Evolutionary conservation across 352 stramenopile genomes (phyloP).

Genomic region (Phytophthora lateralis): DNA sequence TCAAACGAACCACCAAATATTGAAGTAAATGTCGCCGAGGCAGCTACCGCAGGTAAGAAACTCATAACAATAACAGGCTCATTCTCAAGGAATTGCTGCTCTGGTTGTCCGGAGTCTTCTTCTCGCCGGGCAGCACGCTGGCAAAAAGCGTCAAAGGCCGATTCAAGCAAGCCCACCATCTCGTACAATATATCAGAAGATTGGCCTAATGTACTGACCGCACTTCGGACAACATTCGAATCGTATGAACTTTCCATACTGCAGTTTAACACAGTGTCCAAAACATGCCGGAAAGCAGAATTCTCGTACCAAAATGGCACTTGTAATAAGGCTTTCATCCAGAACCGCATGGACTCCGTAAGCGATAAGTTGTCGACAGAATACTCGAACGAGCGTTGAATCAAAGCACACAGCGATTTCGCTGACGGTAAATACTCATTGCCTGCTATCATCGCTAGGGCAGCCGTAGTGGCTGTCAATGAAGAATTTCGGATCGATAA

Average conservation of each 20-base stretch:
- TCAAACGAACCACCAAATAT: conserved; percentile 71
- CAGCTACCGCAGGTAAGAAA: conserved; percentile 58
- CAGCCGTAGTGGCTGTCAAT: conserved; percentile 52
- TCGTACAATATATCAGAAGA: conserved; percentile 39
- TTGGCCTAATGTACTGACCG: not conserved
- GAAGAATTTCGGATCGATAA: conserved; percentile 59
- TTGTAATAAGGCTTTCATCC: conserved; percentile 65
- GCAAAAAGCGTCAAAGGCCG: conserved; percentile 46
- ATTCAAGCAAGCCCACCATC: conserved; percentile 42
- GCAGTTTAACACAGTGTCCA: conserved; percentile 73
- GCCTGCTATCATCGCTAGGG: conserved; percentile 49
- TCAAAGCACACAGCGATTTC: conserved; percentile 53
- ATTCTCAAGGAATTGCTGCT: conserved; percentile 43
- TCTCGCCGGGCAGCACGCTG: conserved; percentile 36
- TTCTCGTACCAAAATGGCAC: conserved; percentile 86
- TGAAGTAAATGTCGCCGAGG: conserved; percentile 57
- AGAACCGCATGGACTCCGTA: conserved; percentile 53
- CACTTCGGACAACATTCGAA: not conserved
- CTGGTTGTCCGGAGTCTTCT: conserved; percentile 32
- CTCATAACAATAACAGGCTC: conserved; percentile 53
- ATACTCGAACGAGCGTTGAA: conserved; percentile 71
- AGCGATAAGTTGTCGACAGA: conserved; percentile 47
- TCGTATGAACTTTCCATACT: conserved; percentile 54
- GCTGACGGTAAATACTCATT: conserved; percentile 58
- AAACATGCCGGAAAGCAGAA: conserved; percentile 60